Percentiles rank a stretch among this genome's conserved stretches.
Evolutionary conservation across 345 rosid species (phyloP).

Genomic region (Lepidium aucheri): DNA sequence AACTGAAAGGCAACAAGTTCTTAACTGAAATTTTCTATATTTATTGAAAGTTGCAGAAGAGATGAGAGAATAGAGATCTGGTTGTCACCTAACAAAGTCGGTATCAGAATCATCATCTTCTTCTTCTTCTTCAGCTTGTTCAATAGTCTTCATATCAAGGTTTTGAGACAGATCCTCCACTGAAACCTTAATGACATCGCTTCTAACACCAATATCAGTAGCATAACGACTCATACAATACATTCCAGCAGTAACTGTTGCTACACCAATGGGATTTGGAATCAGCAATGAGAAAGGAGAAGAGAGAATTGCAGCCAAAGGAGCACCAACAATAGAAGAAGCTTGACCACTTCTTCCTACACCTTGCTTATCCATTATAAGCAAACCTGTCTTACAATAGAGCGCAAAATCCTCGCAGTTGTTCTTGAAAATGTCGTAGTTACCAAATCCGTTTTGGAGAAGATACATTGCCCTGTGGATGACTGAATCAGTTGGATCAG

Average conservation of each 20-base stretch:
- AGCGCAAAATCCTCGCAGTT: constrained; percentile 94
- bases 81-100: constrained; percentile 16
- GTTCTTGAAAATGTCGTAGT: constrained; percentile 80
- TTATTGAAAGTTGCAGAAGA: background rate
- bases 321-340: constrained; percentile 76
- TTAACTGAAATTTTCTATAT: background rate
- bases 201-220: constrained; percentile 80
- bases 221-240: constrained; percentile 93
- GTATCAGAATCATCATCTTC: constrained; percentile 6
- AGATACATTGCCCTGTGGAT: constrained; percentile 94
- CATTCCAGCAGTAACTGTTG: constrained; percentile 91
- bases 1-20: background rate
- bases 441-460: constrained; percentile 93
- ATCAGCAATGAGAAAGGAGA: constrained; percentile 75
- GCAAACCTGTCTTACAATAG: constrained; percentile 90
- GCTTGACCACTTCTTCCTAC: constrained; percentile 93
- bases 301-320: constrained; percentile 82
- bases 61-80: background rate
- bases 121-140: constrained; percentile 20
- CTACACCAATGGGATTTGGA: constrained; percentile 91
- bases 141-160: constrained; percentile 29
- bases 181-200: constrained; percentile 81
- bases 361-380: constrained; percentile 59
- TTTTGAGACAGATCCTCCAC: constrained; percentile 63
- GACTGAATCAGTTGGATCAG: constrained; percentile 55